Percentiles rank a stretch among this genome's conserved stretches.
Evolutionary conservation across 306 rosid genomes (phyloP).

Genomic region (Rubus parviflorus): DNA sequence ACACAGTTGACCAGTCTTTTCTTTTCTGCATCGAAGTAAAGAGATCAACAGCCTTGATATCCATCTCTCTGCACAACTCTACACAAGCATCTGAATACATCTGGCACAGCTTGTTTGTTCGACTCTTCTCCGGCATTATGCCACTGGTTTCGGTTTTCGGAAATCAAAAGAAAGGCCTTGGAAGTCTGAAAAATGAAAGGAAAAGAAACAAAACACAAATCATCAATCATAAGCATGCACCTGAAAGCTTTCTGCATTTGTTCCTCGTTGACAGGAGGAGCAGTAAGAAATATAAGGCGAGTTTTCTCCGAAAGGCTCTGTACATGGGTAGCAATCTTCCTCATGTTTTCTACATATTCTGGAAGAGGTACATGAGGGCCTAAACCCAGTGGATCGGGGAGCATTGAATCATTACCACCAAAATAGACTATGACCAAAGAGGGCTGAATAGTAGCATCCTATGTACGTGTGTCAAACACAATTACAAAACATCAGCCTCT

Average conservation of each 20-base stretch:
- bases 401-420: slow-evolving; percentile 81
- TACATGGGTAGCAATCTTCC: slow-evolving; percentile 58
- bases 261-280: slow-evolving; percentile 64
- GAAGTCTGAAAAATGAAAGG: neutral
- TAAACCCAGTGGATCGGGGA: slow-evolving; percentile 51
- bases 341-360: slow-evolving; percentile 74
- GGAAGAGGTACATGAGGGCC: slow-evolving; percentile 68
- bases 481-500: slow-evolving; percentile 10
- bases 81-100: slow-evolving; percentile 76
- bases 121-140: neutral
- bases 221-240: slow-evolving; percentile 19
- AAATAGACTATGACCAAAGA: slow-evolving; percentile 73
- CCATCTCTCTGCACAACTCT: slow-evolving; percentile 56
- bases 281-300: slow-evolving; percentile 51
- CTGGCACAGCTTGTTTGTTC: slow-evolving; percentile 51
- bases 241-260: slow-evolving; percentile 34
- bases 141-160: neutral
- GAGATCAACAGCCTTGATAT: slow-evolving; percentile 53
- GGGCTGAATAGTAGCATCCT: slow-evolving; percentile 68
- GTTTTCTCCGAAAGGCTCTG: slow-evolving; percentile 58
- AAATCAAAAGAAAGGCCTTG: neutral
- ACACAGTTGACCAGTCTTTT: slow-evolving; percentile 50
- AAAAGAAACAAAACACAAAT: neutral
- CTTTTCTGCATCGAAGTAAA: slow-evolving; percentile 53
- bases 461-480: neutral